Evolutionary conservation across 768 basidiomycete genomes (phyloP).

Genomic region (Agrocybe praecox): DNA sequence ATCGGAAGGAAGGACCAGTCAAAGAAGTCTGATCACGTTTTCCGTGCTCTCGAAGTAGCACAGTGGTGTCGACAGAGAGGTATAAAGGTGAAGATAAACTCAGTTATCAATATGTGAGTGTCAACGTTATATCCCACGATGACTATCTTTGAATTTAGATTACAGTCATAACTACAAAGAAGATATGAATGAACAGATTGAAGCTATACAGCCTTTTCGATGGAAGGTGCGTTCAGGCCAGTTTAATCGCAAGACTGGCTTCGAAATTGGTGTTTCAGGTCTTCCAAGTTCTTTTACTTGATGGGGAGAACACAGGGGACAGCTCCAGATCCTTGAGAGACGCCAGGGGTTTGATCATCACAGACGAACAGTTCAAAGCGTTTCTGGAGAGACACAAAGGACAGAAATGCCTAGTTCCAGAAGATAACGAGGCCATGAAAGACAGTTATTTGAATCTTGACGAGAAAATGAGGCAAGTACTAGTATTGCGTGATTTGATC

Average conservation of each 20-base stretch:
- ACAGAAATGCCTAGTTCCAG: constrained; percentile 31
- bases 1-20: constrained; percentile 34
- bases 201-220: constrained; percentile 32
- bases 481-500: background rate
- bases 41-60: constrained; percentile 33
- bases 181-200: constrained; percentile 40
- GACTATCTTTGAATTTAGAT: background rate
- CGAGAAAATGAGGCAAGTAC: constrained; percentile 34
- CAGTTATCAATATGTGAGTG: constrained; percentile 23
- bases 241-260: background rate
- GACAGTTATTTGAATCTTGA: constrained; percentile 39
- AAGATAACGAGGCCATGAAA: constrained; percentile 38
- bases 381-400: constrained; percentile 31
- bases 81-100: constrained; percentile 40
- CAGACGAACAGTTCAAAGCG: constrained; percentile 30
- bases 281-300: constrained; percentile 24
- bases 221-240: constrained; percentile 34
- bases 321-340: constrained; percentile 15
- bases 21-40: constrained; percentile 28
- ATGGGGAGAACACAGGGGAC: constrained; percentile 22
- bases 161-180: constrained; percentile 38
- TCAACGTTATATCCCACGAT: background rate
- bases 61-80: constrained; percentile 35
- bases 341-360: constrained; percentile 31
- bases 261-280: constrained; percentile 9